A percentile compares a stretch with the other conserved stretches of the same genome.
These are phyloP conservation scores for Lolium rigidum DNA, from an alignment of 176 grass and related monocot species.

Conservation along the genomic window DNA sequence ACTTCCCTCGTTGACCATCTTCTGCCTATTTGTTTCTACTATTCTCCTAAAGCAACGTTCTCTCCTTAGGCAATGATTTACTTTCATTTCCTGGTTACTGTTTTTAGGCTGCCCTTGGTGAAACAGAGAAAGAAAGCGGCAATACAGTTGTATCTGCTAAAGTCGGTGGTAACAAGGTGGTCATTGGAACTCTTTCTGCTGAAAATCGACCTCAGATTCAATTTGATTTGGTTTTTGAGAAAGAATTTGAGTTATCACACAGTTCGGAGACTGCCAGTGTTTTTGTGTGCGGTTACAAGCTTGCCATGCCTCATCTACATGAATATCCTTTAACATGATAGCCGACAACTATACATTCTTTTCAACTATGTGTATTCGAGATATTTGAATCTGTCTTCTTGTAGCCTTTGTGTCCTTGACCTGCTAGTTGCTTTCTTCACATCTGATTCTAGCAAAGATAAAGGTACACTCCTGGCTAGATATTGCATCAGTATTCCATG, in stretches of 20 bases:
- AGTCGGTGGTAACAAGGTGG: conserved; percentile 51
- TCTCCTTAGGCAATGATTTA: background rate
- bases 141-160: conserved; percentile 58
- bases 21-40: background rate
- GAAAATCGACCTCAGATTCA: conserved; percentile 62
- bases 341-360: background rate
- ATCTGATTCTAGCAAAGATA: conserved; percentile 16
- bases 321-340: conserved; percentile 48
- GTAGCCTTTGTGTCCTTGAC: conserved; percentile 35
- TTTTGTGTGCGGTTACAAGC: conserved; percentile 68
- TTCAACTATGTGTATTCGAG: background rate
- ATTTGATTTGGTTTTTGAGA: conserved; percentile 72
- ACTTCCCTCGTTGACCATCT: background rate
- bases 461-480: conserved; percentile 13
- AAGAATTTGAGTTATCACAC: conserved; percentile 77
- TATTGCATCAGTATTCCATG: background rate
- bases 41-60: background rate
- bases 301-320: background rate
- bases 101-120: conserved; percentile 58
- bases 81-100: background rate
- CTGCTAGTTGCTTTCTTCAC: background rate
- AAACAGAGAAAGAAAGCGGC: conserved; percentile 58
- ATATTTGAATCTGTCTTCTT: background rate
- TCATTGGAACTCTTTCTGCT: conserved; percentile 69
- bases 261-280: conserved; percentile 66